Evolutionary conservation across 2,329 filamentous ascomycete species (phyloP).

Genomic region (Aspergillus transmontanensis): DNA sequence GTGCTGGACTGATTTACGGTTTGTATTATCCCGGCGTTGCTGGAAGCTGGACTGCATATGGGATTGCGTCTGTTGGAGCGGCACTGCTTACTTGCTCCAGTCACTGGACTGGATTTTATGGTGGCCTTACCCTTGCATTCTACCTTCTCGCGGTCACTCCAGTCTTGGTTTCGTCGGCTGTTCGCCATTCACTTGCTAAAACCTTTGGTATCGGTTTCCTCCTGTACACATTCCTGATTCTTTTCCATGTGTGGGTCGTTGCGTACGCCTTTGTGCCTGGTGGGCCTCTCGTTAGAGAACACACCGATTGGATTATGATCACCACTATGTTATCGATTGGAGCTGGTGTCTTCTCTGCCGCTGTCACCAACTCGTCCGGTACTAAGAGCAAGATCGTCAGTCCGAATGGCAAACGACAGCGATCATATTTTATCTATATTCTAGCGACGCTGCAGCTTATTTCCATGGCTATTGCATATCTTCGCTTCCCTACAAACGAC

Average conservation of each 20-base stretch:
- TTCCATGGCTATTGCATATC: slow-evolving; percentile 77
- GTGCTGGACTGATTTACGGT: slow-evolving; percentile 74
- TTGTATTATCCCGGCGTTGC: slow-evolving; percentile 70
- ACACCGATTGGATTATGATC: slow-evolving; percentile 93
- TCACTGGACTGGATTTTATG: slow-evolving; percentile 90
- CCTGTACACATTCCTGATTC: slow-evolving; percentile 87
- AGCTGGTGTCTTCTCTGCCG: slow-evolving; percentile 74
- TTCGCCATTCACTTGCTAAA: slow-evolving; percentile 72
- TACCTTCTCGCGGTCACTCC: slow-evolving; percentile 82
- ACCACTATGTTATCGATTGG: slow-evolving; percentile 83
- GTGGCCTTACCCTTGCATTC: slow-evolving; percentile 71
- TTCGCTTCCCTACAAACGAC: slow-evolving; percentile 90
- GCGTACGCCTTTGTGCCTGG: slow-evolving; percentile 98
- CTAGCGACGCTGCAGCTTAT: slow-evolving; percentile 77
- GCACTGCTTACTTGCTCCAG: slow-evolving; percentile 73
- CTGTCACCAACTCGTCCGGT: slow-evolving; percentile 55
- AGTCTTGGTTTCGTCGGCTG: slow-evolving; percentile 73
- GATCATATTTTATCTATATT: slow-evolving; percentile 70
- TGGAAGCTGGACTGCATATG: slow-evolving; percentile 78
- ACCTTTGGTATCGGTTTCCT: slow-evolving; percentile 90
- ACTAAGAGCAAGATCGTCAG: slow-evolving; percentile 43
- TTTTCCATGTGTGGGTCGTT: slow-evolving; percentile 99
- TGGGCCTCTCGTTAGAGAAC: slow-evolving; percentile 87
- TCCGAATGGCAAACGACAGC: slow-evolving; percentile 51
- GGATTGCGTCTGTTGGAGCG: slow-evolving; percentile 76